A percentile compares a stretch with the other conserved stretches of the same genome.
Evolutionary conservation across 2,329 filamentous ascomycete genomes (phyloP).

Genomic region (Hawksworthiomyces lignivorus): DNA sequence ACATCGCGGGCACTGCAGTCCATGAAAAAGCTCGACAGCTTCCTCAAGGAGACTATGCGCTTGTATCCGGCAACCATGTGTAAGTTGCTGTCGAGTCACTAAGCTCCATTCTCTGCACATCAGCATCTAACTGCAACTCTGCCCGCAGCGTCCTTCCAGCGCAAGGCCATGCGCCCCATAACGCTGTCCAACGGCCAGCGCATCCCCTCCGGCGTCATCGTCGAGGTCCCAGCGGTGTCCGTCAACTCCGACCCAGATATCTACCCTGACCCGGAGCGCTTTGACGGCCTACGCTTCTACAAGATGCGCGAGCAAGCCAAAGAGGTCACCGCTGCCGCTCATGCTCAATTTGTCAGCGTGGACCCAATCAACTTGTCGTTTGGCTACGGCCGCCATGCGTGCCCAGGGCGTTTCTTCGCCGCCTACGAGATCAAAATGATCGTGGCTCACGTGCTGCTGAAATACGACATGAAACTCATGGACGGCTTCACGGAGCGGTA

Average conservation of each 20-base stretch:
- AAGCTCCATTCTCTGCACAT: background rate
- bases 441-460: constrained; percentile 20
- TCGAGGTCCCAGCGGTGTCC: constrained; percentile 32
- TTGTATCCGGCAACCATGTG: constrained; percentile 15
- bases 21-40: constrained; percentile 28
- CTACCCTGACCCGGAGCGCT: constrained; percentile 28
- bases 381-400: constrained; percentile 33
- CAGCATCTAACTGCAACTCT: background rate
- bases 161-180: constrained; percentile 37
- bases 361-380: constrained; percentile 27
- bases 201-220: constrained; percentile 34
- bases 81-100: background rate
- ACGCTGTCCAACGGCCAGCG: constrained; percentile 47
- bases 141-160: constrained; percentile 34
- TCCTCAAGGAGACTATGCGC: constrained; percentile 25
- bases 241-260: constrained; percentile 29
- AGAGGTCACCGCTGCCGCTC: constrained; percentile 11
- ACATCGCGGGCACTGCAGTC: constrained; percentile 20
- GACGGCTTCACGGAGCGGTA: constrained; percentile 20
- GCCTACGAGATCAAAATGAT: constrained; percentile 31
- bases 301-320: constrained; percentile 22
- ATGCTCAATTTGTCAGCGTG: constrained; percentile 34
- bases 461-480: constrained; percentile 22
- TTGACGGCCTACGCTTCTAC: constrained; percentile 33
- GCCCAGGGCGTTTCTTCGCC: constrained; percentile 31